Conservation (phyloP, 768 basidiomycete species). For the Royoungia palumana region DNA sequence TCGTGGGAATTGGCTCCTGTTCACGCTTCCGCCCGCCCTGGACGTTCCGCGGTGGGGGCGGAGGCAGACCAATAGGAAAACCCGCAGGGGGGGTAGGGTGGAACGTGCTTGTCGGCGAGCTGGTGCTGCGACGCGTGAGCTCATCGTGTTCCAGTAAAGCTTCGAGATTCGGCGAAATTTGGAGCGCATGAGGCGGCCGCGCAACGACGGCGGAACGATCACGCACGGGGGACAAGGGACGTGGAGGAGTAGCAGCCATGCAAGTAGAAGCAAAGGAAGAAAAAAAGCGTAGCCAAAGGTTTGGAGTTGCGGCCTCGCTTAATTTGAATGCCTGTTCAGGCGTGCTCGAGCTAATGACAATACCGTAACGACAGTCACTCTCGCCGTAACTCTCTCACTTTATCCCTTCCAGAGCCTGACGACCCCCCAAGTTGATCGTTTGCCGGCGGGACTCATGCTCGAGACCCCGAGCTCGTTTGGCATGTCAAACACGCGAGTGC, state of each 20-base stretch:
- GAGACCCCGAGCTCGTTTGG: too few species aligned
- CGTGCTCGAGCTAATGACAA: neutral
- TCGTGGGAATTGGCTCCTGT: constrained; percentile 12
- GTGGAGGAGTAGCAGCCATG: constrained; percentile 25
- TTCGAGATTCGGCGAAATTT: constrained; percentile 59
- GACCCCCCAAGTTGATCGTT: too few species aligned
- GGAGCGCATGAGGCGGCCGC: constrained; percentile 28
- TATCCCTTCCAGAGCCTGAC: too few species aligned
- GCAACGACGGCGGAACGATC: neutral
- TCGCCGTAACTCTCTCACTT: too few species aligned
- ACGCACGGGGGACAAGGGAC: constrained; percentile 15
- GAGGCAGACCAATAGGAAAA: constrained; percentile 29
- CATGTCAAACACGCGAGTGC: too few species aligned
- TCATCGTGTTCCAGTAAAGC: constrained; percentile 59
- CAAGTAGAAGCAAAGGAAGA: neutral
- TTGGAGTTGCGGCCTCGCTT: constrained; percentile 7
- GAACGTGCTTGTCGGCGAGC: constrained; percentile 20
- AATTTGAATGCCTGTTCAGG: constrained; percentile 18
- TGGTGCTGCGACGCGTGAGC: constrained; percentile 35
- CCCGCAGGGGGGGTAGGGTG: constrained; percentile 10
- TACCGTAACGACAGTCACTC: too few species aligned
- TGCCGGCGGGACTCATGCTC: too few species aligned
- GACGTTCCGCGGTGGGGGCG: constrained; percentile 32
- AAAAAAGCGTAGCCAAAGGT: neutral
- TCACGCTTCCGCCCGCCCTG: constrained; percentile 17